These are phyloP conservation scores for Rhodotorula graminis DNA, from an alignment of 768 basidiomycete species.

Conservation along the genomic window DNA sequence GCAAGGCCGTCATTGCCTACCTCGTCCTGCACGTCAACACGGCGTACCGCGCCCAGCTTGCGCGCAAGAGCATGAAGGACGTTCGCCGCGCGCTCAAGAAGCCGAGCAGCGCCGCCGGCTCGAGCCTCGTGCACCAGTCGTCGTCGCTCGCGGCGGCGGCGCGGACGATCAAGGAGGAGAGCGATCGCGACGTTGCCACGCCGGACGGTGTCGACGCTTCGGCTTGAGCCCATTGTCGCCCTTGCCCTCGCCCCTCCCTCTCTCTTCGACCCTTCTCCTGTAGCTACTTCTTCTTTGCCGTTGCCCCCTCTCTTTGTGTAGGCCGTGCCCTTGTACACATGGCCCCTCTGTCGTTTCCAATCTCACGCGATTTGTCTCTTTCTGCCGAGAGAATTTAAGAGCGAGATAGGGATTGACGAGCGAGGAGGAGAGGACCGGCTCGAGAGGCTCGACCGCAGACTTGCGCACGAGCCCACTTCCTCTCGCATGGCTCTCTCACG, in stretches of 20 bases:
- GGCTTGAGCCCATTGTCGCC: not conserved
- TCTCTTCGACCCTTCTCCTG: not conserved
- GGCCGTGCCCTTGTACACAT: too few species aligned
- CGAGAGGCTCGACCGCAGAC: too few species aligned
- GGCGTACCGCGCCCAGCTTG: constrained; percentile 22
- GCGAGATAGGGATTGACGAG: too few species aligned
- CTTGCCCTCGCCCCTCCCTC: not conserved
- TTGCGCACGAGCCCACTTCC: too few species aligned
- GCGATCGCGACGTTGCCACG: not conserved
- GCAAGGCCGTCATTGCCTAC: constrained; percentile 27
- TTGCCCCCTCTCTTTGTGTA: not conserved
- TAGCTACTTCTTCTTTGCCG: not conserved
- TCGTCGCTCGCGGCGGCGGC: not conserved
- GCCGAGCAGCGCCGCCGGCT: too few species aligned
- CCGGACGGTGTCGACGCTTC: not conserved
- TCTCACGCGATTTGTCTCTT: too few species aligned
- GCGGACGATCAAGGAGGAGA: not conserved
- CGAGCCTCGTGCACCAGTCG: too few species aligned
- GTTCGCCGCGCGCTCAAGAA: constrained; percentile 16
- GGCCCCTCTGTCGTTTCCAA: too few species aligned
- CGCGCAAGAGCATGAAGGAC: constrained; percentile 10
- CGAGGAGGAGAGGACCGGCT: too few species aligned
- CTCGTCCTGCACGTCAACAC: constrained; percentile 29
- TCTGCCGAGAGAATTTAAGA: too few species aligned
- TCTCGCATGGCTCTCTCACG: too few species aligned